phyloP scores from a whole-genome alignment of 805 yeast species.

The Tetrapisispora iriomotensis region DNA sequence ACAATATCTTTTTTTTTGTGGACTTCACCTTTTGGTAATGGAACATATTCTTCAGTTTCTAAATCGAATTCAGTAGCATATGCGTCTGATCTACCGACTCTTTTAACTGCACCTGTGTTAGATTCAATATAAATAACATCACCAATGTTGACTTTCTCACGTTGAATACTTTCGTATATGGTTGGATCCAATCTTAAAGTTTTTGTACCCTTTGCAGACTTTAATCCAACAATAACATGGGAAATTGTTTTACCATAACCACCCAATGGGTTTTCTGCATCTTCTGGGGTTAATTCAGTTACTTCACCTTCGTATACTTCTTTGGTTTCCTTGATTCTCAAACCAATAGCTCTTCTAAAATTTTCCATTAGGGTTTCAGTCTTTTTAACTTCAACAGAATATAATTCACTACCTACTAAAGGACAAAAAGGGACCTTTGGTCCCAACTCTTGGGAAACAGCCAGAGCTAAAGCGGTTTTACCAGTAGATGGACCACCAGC shows the following conservation, averaged over 20 bases:
- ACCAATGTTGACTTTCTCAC: slow-evolving; percentile 89
- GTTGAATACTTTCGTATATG: slow-evolving; percentile 87
- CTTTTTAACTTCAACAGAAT: slow-evolving; percentile 92
- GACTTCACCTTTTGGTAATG: slow-evolving; percentile 97
- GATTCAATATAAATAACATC: slow-evolving; percentile 97
- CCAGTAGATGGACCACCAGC: slow-evolving; percentile 99
- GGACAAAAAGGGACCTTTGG: slow-evolving; percentile 98
- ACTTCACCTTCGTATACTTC: slow-evolving; percentile 98
- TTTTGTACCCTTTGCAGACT: slow-evolving; percentile 86
- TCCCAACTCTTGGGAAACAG: slow-evolving; percentile 91
- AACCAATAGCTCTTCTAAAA: slow-evolving; percentile 91
- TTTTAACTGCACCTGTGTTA: slow-evolving; percentile 92
- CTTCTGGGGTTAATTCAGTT: slow-evolving; percentile 90
- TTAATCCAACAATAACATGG: slow-evolving; percentile 88
- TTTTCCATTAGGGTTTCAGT: slow-evolving; percentile 95
- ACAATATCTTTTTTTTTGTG: slow-evolving; percentile 97
- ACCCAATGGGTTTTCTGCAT: slow-evolving; percentile 91
- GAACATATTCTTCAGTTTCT: slow-evolving; percentile 97
- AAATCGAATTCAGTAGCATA: slow-evolving; percentile 96
- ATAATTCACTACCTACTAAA: slow-evolving; percentile 88
- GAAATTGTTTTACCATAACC: slow-evolving; percentile 96
- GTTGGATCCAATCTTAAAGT: slow-evolving; percentile 83
- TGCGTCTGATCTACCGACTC: slow-evolving; percentile 98
- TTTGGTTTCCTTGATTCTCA: slow-evolving; percentile 91
- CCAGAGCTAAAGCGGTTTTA: slow-evolving; percentile 93